A percentile compares a stretch with the other conserved stretches of the same genome.
These are phyloP conservation scores for Anisodus tanguticus DNA, from an alignment of 257 asterid species.

Conservation along the genomic window DNA sequence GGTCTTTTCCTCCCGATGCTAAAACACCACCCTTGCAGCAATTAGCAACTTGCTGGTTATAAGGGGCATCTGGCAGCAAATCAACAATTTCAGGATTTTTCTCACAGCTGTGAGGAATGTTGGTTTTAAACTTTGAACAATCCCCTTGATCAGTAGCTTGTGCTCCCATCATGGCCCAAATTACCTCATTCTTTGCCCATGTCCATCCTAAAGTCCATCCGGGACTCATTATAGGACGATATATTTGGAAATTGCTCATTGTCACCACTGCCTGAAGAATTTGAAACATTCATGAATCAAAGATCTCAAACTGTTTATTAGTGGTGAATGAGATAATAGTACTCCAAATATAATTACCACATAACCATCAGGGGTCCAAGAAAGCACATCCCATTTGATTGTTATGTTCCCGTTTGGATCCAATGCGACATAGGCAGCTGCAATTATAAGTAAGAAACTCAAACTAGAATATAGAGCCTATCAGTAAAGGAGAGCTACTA, in stretches of 20 bases:
- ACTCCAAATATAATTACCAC: constrained; percentile 14
- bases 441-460: not conserved
- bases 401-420: constrained; percentile 37
- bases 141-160: constrained; percentile 38
- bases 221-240: constrained; percentile 34
- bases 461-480: not conserved
- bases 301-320: not conserved
- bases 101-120: constrained; percentile 39
- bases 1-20: constrained; percentile 31
- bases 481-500: not conserved
- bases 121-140: constrained; percentile 37
- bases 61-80: constrained; percentile 35
- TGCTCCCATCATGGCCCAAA: constrained; percentile 41
- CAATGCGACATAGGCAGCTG: constrained; percentile 36
- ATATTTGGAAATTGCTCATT: constrained; percentile 40
- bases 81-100: constrained; percentile 37
- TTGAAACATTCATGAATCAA: not conserved
- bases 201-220: constrained; percentile 48
- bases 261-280: constrained; percentile 36
- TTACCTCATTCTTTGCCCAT: constrained; percentile 39
- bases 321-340: not conserved
- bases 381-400: constrained; percentile 38
- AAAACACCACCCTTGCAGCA: constrained; percentile 43
- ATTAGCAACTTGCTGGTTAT: constrained; percentile 40
- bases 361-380: constrained; percentile 42